Evolutionary conservation across 352 stramenopile genomes (phyloP).

Genomic region (Salisapilia sapeloensis): DNA sequence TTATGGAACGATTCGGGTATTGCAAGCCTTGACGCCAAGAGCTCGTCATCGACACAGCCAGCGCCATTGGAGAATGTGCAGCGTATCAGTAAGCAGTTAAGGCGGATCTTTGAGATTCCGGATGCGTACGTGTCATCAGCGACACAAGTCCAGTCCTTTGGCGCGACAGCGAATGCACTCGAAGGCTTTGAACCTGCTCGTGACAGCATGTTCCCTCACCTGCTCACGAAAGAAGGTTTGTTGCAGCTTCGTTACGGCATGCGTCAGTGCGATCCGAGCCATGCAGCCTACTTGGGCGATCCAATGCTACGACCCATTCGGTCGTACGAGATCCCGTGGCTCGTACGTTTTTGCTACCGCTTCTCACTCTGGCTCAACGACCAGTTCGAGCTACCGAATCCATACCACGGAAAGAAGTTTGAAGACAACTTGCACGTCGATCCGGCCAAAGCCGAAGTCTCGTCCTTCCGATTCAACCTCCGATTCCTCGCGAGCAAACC

Average conservation of each 20-base stretch:
- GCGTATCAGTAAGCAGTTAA: conserved; percentile 46
- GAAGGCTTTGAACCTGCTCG: conserved; percentile 49
- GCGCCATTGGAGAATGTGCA: conserved; percentile 35
- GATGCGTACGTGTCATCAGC: conserved; percentile 73
- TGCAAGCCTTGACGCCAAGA: conserved; percentile 6
- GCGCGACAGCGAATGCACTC: conserved; percentile 7
- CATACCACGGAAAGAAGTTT: conserved; percentile 49
- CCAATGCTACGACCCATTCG: conserved; percentile 76
- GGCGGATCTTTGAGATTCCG: conserved; percentile 71
- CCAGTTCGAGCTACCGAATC: conserved; percentile 40
- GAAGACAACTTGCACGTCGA: conserved; percentile 63
- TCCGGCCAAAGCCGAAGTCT: conserved; percentile 7
- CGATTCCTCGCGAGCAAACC: conserved; percentile 75
- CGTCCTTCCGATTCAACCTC: conserved; percentile 65
- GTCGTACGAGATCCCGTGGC: conserved; percentile 51
- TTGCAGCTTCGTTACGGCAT: conserved; percentile 47
- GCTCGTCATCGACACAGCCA: conserved; percentile 8
- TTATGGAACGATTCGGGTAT: conserved; percentile 36
- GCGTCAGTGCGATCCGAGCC: conserved; percentile 56
- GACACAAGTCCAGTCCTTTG: conserved; percentile 27
- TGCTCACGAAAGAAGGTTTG: conserved; percentile 41
- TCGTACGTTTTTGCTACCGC: conserved; percentile 68
- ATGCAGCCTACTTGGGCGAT: conserved; percentile 51
- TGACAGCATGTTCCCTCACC: conserved; percentile 25
- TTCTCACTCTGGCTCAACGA: conserved; percentile 65